These are phyloP conservation scores for Brassica balearica DNA, from an alignment of 441 rosid species.

Conservation along the genomic window DNA sequence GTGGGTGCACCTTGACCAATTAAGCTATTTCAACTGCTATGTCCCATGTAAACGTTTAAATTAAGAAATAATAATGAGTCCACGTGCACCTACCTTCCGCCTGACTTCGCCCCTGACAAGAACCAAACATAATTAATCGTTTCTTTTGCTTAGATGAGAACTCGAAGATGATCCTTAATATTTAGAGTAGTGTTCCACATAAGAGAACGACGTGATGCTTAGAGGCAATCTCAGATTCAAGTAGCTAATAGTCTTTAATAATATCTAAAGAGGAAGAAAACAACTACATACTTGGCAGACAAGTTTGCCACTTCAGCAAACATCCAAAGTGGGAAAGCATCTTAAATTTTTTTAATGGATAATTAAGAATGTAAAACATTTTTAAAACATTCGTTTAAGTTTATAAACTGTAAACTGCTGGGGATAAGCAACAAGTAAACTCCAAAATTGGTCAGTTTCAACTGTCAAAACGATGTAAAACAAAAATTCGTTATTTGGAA, in stretches of 20 bases:
- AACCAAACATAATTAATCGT: not conserved
- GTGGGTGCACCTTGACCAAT: no score
- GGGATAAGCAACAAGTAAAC: no score
- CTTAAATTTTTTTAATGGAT: not conserved
- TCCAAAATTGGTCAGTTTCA: not conserved
- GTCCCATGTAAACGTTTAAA: no score
- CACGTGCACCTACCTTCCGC: no score
- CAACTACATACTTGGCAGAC: slow-evolving; percentile 9
- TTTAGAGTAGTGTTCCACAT: not conserved
- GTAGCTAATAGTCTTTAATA: not conserved
- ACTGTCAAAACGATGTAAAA: not conserved
- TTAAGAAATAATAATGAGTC: no score
- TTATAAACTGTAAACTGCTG: no score
- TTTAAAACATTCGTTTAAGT: no score
- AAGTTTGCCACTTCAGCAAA: slow-evolving; percentile 5
- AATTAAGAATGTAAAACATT: not conserved
- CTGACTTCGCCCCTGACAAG: no score
- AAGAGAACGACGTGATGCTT: not conserved
- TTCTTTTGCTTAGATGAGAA: not conserved
- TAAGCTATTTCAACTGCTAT: no score
- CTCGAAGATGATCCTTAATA: not conserved
- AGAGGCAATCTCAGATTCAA: not conserved
- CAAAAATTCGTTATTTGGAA: slow-evolving; percentile 11
- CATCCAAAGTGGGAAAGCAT: not conserved
- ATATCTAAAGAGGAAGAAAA: not conserved